These are phyloP conservation scores for Mycena crocata DNA, from an alignment of 768 basidiomycete genomes.

Conservation along the genomic window DNA sequence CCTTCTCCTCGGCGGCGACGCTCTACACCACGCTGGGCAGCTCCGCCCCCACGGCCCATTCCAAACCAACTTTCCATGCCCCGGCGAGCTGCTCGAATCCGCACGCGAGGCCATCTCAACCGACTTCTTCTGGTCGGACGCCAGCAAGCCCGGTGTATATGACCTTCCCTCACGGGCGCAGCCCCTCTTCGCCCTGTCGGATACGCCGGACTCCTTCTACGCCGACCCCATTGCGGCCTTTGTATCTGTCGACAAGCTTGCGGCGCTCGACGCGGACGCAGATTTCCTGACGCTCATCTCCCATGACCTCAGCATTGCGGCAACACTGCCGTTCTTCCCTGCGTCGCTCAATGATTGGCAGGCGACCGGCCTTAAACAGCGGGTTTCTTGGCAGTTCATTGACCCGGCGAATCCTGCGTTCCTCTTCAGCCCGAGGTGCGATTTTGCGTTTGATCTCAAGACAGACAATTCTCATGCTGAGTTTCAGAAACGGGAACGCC, in stretches of 20 bases:
- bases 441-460: background rate
- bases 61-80: slow-evolving; percentile 28
- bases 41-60: slow-evolving; percentile 25
- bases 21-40: slow-evolving; percentile 31
- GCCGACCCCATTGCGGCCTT: slow-evolving; percentile 15
- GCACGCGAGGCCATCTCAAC: slow-evolving; percentile 19
- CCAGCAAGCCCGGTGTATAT: slow-evolving; percentile 14
- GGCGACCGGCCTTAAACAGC: slow-evolving; percentile 16
- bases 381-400: slow-evolving; percentile 25
- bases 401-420: slow-evolving; percentile 29
- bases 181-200: slow-evolving; percentile 24
- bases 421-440: slow-evolving; percentile 20
- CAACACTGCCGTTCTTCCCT: slow-evolving; percentile 23
- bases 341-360: slow-evolving; percentile 26
- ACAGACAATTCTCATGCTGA: background rate
- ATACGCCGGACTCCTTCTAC: slow-evolving; percentile 25
- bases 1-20: slow-evolving; percentile 32
- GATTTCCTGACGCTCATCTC: slow-evolving; percentile 30
- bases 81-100: slow-evolving; percentile 19
- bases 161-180: slow-evolving; percentile 25
- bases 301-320: slow-evolving; percentile 28
- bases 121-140: slow-evolving; percentile 24
- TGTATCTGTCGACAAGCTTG: slow-evolving; percentile 20
- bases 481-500: background rate
- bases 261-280: slow-evolving; percentile 28